Base-by-base conservation (phyloP, 768 basidiomycete species). In the Phanerochaete sordida region DNA sequence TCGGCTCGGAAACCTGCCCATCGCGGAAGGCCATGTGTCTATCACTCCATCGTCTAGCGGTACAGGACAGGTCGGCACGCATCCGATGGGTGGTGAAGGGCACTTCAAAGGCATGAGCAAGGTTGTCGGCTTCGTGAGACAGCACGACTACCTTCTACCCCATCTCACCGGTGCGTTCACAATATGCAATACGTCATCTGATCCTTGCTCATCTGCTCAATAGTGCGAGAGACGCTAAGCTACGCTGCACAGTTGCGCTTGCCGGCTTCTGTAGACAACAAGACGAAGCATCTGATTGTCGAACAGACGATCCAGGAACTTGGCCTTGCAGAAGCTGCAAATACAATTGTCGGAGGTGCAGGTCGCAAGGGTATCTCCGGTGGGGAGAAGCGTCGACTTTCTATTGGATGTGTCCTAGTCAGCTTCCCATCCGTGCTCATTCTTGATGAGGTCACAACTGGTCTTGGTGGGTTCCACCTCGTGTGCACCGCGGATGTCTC, bases 361-460 rank as follows among this genome's bases (percentile, higher is more conserved):
- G 64, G 60, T 11, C 54, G 74, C 26, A 79, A 79, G 52, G 81
- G 81, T n/a, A 79, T 81, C 60, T 77, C 76, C 6, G 81, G 81
- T 4, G 81, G 81, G 2, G 79, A 82, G 64, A 58, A 58, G 27
- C 52, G 64, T 19, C 73, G 74, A n/a, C 67, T 76, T 1, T 69
- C 74, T 1, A 79, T 81, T 48, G 81, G 79, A 3, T 77, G 76
- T 61, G 73, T 78, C 4, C 68, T 81, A 37, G 77, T 82, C 26
- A 76, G 76, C 15, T 65, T 77, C 8, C 80, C 81, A 0, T 73
- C 72, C 21, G 73, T 82, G 9, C 66, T 82, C 8, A 74, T 81
- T 24, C 70, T 81, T 3, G 80, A 82, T 61, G 79, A 77, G 63
- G 71, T 73, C 16, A 60, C 55, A 15, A 60, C 59, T n/a, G 62